These are phyloP conservation scores for Tolypocladium amazonense DNA, from an alignment of 2,329 filamentous ascomycete species.

Conservation along the genomic window DNA sequence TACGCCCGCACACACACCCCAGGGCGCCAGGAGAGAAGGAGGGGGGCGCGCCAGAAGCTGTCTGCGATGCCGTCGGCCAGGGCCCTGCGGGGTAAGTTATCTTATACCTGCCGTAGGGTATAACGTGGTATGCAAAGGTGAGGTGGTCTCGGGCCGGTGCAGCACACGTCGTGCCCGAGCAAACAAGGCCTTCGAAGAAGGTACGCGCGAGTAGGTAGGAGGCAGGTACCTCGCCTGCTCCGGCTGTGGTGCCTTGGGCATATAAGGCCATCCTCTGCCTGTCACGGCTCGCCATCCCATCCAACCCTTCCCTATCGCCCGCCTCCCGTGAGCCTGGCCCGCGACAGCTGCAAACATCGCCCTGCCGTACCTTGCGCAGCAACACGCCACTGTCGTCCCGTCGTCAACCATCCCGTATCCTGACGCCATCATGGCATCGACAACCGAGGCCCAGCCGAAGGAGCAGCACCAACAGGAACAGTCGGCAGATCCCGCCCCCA, in stretches of 20 bases:
- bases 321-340: not conserved
- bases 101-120: no score
- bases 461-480: conserved; percentile 9
- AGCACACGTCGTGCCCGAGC: not conserved
- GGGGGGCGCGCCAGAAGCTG: not conserved
- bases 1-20: not conserved
- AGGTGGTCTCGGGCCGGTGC: not conserved
- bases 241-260: not conserved
- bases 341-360: not conserved
- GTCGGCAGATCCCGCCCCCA: conserved; percentile 8
- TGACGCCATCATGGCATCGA: not conserved
- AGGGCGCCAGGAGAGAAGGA: not conserved
- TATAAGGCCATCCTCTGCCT: not conserved
- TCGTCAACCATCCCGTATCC: not conserved
- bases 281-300: not conserved
- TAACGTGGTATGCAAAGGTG: not conserved
- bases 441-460: not conserved
- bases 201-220: not conserved
- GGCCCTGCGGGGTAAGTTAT: not conserved
- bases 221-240: not conserved
- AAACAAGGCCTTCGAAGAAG: no score
- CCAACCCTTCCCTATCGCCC: not conserved
- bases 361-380: not conserved
- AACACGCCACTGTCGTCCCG: not conserved
- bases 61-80: not conserved